A percentile compares a stretch with the other conserved stretches of the same genome.
These are phyloP conservation scores for Aegilops longissima DNA, from an alignment of 176 grass and related monocot species.

Conservation along the genomic window DNA sequence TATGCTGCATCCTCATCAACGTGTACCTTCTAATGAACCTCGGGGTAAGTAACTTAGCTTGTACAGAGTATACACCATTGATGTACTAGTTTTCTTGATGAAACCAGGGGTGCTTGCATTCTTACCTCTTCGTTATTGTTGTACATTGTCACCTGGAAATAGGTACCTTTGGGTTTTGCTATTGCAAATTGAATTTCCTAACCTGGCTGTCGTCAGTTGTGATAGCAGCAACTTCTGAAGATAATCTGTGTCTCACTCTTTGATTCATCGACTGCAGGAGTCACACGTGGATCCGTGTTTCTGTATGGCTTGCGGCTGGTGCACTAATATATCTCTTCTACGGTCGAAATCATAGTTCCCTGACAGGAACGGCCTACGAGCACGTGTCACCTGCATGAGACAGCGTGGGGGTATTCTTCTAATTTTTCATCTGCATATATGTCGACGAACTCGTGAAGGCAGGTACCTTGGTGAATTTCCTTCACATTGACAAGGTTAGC, in stretches of 20 bases:
- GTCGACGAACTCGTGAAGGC: not conserved
- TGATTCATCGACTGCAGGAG: slow-evolving; percentile 32
- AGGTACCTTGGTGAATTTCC: not conserved
- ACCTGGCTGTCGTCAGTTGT: not conserved
- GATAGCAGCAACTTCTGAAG: slow-evolving; percentile 19
- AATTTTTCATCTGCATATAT: not conserved
- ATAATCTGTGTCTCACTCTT: slow-evolving; percentile 10
- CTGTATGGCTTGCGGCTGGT: slow-evolving; percentile 61
- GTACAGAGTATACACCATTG: not conserved
- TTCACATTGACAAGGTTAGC: not conserved
- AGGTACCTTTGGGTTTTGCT: not conserved
- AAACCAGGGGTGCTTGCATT: too few species aligned
- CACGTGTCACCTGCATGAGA: slow-evolving; percentile 32
- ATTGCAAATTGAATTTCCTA: not conserved
- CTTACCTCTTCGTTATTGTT: not conserved
- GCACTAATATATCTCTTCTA: slow-evolving; percentile 73
- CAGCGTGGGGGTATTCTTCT: not conserved
- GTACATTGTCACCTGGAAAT: not conserved
- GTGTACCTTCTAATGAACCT: slow-evolving; percentile 78
- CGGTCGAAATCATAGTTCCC: slow-evolving; percentile 53
- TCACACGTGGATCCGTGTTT: slow-evolving; percentile 76
- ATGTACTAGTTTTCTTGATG: not conserved
- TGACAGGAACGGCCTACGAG: slow-evolving; percentile 42
- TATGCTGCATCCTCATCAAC: slow-evolving; percentile 77
- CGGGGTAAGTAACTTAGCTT: slow-evolving; percentile 34